Conservation (phyloP, 2,329 filamentous ascomycete genomes). For the Chaetomiaceae sp. region DNA sequence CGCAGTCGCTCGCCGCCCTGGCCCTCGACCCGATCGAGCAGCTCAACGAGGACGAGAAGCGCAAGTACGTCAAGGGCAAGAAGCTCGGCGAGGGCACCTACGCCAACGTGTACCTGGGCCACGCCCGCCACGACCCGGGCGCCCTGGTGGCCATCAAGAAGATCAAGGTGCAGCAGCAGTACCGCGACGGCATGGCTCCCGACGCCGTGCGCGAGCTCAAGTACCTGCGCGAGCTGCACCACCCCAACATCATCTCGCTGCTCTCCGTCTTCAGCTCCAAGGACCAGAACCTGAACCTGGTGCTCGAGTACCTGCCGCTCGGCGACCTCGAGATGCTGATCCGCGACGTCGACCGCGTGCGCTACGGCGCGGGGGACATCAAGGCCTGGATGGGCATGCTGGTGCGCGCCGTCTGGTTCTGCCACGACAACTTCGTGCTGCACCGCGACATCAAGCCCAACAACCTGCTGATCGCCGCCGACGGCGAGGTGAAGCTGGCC, state of each 20-base stretch:
- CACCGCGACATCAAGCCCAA: slow-evolving; percentile 99
- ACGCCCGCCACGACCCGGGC: slow-evolving; percentile 65
- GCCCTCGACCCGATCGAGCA: slow-evolving; percentile 65
- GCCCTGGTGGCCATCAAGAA: slow-evolving; percentile 86
- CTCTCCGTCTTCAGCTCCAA: slow-evolving; percentile 93
- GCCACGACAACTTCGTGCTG: slow-evolving; percentile 87
- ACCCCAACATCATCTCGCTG: slow-evolving; percentile 92
- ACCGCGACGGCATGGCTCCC: slow-evolving; percentile 84
- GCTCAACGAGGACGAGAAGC: slow-evolving; percentile 73
- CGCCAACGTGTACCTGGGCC: slow-evolving; percentile 87
- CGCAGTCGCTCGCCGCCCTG: slow-evolving; percentile 20
- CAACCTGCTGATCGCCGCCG: slow-evolving; percentile 88
- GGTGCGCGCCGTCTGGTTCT: slow-evolving; percentile 88
- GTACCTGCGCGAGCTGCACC: slow-evolving; percentile 85
- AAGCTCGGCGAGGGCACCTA: slow-evolving; percentile 96
- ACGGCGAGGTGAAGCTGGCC: slow-evolving; percentile 89
- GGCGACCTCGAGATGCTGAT: slow-evolving; percentile 94
- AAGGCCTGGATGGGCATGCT: slow-evolving; percentile 99
- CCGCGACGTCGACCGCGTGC: slow-evolving; percentile 69
- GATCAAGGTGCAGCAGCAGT: slow-evolving; percentile 81
- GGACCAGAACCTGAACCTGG: slow-evolving; percentile 91
- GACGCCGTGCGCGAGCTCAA: slow-evolving; percentile 95
- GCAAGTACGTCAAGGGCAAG: slow-evolving; percentile 86
- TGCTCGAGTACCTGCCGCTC: slow-evolving; percentile 88
- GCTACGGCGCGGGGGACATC: slow-evolving; percentile 83